A percentile compares a stretch with the other conserved stretches of the same genome.
These are phyloP conservation scores for Westerdykella ornata DNA, from an alignment of 2,329 filamentous ascomycete genomes.

Conservation along the genomic window DNA sequence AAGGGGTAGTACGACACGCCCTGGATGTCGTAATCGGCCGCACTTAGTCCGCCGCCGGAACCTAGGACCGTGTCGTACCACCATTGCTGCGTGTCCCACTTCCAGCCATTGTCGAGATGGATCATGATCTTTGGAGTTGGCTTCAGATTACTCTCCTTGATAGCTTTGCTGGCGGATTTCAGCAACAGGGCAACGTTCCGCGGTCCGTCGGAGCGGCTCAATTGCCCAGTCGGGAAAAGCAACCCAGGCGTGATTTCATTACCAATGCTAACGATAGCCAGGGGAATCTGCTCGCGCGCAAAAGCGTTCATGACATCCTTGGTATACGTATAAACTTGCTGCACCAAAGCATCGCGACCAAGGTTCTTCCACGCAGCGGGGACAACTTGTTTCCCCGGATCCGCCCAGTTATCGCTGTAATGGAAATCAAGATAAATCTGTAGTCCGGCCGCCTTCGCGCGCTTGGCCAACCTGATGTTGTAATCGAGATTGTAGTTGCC, in stretches of 20 bases:
- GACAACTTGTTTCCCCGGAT: conserved; percentile 56
- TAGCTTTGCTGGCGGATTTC: conserved; percentile 56
- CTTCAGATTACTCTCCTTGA: conserved; percentile 55
- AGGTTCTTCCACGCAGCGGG: conserved; percentile 58
- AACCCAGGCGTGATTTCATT: conserved; percentile 66
- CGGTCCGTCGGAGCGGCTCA: conserved; percentile 41
- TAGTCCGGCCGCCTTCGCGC: conserved; percentile 57
- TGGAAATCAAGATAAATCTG: conserved; percentile 58
- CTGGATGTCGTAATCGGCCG: conserved; percentile 61
- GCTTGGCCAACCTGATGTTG: conserved; percentile 60
- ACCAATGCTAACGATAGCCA: conserved; percentile 61
- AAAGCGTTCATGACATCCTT: conserved; percentile 56
- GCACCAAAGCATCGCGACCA: conserved; percentile 52
- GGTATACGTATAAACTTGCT: conserved; percentile 64
- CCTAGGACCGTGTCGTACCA: conserved; percentile 53
- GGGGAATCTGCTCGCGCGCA: conserved; percentile 47
- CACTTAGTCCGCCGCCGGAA: conserved; percentile 42
- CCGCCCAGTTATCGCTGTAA: conserved; percentile 65
- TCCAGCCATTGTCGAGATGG: conserved; percentile 70
- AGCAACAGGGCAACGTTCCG: conserved; percentile 58
- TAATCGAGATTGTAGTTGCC: conserved; percentile 64
- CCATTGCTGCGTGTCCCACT: conserved; percentile 59
- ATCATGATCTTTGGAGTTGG: conserved; percentile 63
- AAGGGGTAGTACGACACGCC: conserved; percentile 70
- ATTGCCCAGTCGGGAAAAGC: conserved; percentile 58